Base-by-base conservation (phyloP, 2,329 filamentous ascomycete species). In the Bipolaris victoriae region DNA sequence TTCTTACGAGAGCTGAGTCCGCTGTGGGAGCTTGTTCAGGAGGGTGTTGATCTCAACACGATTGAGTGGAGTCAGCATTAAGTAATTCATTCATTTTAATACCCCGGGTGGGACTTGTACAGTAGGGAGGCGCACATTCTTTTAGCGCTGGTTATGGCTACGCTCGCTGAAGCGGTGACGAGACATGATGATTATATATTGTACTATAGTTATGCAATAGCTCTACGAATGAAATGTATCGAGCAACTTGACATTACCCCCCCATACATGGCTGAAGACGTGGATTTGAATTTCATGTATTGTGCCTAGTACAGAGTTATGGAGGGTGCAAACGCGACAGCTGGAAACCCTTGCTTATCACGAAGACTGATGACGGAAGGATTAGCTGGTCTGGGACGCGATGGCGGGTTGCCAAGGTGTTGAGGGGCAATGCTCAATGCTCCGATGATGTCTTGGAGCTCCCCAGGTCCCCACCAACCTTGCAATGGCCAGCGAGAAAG, bases 41-140 rank as follows among this genome's bases (percentile, higher is more conserved):
- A 99, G 77, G 95, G 95, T 15, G 86, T 99, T 63, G 95, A 97
- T 74, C 81, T 99, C 66, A 91, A 96, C 79, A 97, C 92, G 41
- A 99, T 99, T 71, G 89, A 99, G 80, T 99, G 95, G 95, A 96
- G 90, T 75, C 93, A 97, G 81, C 95, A 99, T 78, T 98, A 82
- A 85, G 61, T 10, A 44, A 20, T 20, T 16, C 37, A 33, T 26
- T 56, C 45, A 45, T 55, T 58, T 44, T 64, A 57, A 63, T 62
- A 59, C 59, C 61, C 49, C 41, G 50, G 52, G 29, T 20, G 41
- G 29, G 43, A 54, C 45, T 49, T 71, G 71, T 72, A 74, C 31
- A 65, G 54, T 68, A 73, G 53, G 55, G 52, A 37, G 60, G 46
- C 41, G 49, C 52, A 50, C 46, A 37, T 51, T 54, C 40, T 20